Base-by-base conservation (phyloP, 768 basidiomycete species). In the Cantharellus anzutake region DNA sequence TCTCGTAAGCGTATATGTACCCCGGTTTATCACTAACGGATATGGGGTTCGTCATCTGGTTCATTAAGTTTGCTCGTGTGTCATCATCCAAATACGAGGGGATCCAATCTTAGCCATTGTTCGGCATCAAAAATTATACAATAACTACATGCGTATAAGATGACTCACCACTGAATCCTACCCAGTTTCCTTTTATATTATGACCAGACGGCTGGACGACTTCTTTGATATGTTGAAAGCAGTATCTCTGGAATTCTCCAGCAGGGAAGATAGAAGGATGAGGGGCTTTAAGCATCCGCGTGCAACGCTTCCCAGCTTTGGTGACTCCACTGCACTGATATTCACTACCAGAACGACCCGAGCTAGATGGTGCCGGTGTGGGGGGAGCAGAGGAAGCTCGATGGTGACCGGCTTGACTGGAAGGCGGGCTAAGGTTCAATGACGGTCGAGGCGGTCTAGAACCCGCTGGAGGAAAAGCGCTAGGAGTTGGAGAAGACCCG, bases 1-100 rank as follows among this genome's bases (percentile, higher is more conserved):
- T 83, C 68, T 89, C 83, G 67, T 83, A 90, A 0, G 80, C 78
- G 64, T 91, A 91, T 56, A 91, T 89, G 65, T 84, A 88, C 0
- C 88, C 88, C 3, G 77, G 72, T 20, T 74, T 76, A 63, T 90
- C 86, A 4, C 77, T 75, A 2, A 65, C 60, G 3, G 72, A 73
- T 5, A 75, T 66, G 16, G 66, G 64, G 48, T 76, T 77, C 63
- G 74, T 73, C 79, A 82, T 82, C 66, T 78, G 77, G 37, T 68
- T 68, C 60, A 74, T 72, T 41, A 82, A 68, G 2, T 80, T 75
- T 39, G 76, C 72, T 64, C 81, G 80, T 38, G 86, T 84, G 58
- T 80, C 77, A 3, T 67, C 62, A 58, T 77, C 75, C 42, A 89
- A 68, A 67, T 86, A 85, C 35, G 68, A 63, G 4, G 84, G 82